These are phyloP conservation scores for Cercospora zeae-maydis DNA, from an alignment of 2,329 filamentous ascomycete species.

Conservation along the genomic window DNA sequence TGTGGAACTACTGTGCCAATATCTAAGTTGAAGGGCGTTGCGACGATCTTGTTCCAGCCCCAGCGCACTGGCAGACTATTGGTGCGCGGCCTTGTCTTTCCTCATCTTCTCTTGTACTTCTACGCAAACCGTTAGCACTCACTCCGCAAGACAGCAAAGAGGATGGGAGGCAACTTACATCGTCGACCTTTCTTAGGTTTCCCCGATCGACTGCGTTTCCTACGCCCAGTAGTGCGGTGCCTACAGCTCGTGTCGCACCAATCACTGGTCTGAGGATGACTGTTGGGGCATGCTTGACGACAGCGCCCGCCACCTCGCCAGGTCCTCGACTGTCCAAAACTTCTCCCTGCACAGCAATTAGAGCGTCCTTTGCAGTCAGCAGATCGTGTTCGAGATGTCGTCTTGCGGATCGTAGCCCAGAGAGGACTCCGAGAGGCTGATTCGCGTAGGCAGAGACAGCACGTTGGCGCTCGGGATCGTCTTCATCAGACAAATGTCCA, in stretches of 20 bases:
- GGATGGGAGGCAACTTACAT: slow-evolving; percentile 63
- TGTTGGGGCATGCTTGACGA: slow-evolving; percentile 81
- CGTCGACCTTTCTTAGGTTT: slow-evolving; percentile 76
- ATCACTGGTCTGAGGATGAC: slow-evolving; percentile 88
- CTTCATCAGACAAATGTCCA: slow-evolving; percentile 51
- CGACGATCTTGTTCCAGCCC: not conserved
- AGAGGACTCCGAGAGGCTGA: slow-evolving; percentile 82
- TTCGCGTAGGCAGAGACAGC: slow-evolving; percentile 90
- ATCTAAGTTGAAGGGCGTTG: not conserved
- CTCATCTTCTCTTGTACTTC: slow-evolving; percentile 36
- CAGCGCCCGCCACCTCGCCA: slow-evolving; percentile 71
- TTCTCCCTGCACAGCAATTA: slow-evolving; percentile 90
- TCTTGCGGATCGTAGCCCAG: slow-evolving; percentile 80
- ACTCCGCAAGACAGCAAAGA: not conserved
- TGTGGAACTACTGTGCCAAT: not conserved
- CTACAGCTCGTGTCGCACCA: slow-evolving; percentile 82
- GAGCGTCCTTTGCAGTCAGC: slow-evolving; percentile 80
- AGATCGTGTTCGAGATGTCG: slow-evolving; percentile 80
- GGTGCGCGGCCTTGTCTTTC: not conserved
- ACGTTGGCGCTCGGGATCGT: slow-evolving; percentile 67
- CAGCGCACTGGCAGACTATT: not conserved
- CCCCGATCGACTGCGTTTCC: slow-evolving; percentile 85
- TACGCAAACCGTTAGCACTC: slow-evolving; percentile 24
- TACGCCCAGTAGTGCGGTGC: slow-evolving; percentile 84
- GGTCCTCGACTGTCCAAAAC: slow-evolving; percentile 82